Evolutionary conservation across 208 protist species (phyloP).

Genomic region (Crithidia brevicula): DNA sequence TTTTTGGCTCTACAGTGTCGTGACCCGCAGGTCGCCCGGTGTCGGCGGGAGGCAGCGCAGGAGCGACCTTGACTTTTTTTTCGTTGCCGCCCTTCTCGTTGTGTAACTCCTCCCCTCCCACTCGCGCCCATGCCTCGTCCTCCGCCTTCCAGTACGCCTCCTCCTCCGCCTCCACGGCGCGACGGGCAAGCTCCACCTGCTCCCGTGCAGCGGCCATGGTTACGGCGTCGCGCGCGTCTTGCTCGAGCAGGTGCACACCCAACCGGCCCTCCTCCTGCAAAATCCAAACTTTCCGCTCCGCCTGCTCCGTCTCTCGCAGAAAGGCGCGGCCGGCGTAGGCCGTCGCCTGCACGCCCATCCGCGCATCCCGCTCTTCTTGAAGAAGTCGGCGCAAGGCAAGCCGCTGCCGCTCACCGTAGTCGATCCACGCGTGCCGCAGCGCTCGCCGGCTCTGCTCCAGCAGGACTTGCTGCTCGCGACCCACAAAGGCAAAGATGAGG

Average conservation of each 20-base stretch:
- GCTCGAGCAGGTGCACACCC: slow-evolving; percentile 10
- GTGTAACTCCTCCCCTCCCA: slow-evolving; percentile 19
- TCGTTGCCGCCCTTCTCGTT: too few relatives aligned
- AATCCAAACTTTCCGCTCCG: slow-evolving; percentile 3
- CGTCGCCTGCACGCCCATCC: slow-evolving; percentile 43
- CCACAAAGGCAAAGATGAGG: slow-evolving; percentile 48
- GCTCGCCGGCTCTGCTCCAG: slow-evolving; percentile 12
- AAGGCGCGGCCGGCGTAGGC: slow-evolving; percentile 15
- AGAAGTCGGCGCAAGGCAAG: slow-evolving; percentile 30
- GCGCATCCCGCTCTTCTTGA: slow-evolving; percentile 48
- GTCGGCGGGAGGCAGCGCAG: too few relatives aligned
- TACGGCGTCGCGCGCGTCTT: slow-evolving; percentile 26
- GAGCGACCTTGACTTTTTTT: not conserved
- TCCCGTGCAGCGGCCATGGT: slow-evolving; percentile 19
- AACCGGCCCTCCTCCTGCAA: slow-evolving; percentile 24
- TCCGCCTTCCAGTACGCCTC: slow-evolving; percentile 49
- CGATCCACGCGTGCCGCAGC: slow-evolving; percentile 21
- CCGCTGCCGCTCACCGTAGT: slow-evolving; percentile 32
- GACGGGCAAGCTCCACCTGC: slow-evolving; percentile 22
- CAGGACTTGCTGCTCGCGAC: slow-evolving; percentile 18
- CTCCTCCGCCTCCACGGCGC: slow-evolving; percentile 33
- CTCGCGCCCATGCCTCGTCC: slow-evolving; percentile 34
- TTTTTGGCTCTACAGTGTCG: too few relatives aligned
- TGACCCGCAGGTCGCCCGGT: too few relatives aligned
- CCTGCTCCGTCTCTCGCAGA: slow-evolving; percentile 3